Conservation (phyloP, 345 rosid species). For the Hibiscus mutabilis region DNA sequence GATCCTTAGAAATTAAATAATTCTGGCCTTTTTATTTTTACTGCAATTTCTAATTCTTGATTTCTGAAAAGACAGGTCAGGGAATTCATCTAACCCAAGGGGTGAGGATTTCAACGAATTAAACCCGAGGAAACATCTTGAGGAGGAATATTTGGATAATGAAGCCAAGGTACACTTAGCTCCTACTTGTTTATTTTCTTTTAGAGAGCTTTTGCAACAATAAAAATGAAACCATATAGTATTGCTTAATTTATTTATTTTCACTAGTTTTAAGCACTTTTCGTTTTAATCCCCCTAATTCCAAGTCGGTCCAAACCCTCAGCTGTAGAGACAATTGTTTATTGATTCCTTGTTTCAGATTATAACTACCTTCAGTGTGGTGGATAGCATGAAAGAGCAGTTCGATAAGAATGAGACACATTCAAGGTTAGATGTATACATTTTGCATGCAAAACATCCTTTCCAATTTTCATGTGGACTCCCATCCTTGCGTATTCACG, state of each 20-base stretch:
- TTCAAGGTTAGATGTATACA: slow-evolving; percentile 39
- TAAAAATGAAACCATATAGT: not conserved
- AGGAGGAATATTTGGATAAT: slow-evolving; percentile 81
- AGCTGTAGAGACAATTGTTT: not conserved
- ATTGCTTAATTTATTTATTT: not conserved
- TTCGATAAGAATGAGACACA: slow-evolving; percentile 48
- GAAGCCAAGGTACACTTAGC: slow-evolving; percentile 64
- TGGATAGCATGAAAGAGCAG: slow-evolving; percentile 82
- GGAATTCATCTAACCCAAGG: slow-evolving; percentile 32
- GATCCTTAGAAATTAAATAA: slow-evolving; percentile 5
- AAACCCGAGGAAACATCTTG: slow-evolving; percentile 74
- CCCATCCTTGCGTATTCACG: not conserved
- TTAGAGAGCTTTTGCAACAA: not conserved
- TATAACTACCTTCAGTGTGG: slow-evolving; percentile 82
- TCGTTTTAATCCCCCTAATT: not conserved
- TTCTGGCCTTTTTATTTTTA: slow-evolving; percentile 7
- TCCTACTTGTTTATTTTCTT: not conserved
- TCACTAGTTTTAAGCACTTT: not conserved
- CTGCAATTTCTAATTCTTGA: slow-evolving; percentile 16
- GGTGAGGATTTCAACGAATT: slow-evolving; percentile 43
- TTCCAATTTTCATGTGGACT: not conserved
- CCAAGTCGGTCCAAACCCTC: not conserved
- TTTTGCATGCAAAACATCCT: not conserved
- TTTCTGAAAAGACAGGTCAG: slow-evolving; percentile 43
- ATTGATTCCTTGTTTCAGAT: slow-evolving; percentile 42